These are phyloP conservation scores for Elaeis oleifera DNA, from an alignment of 202 grass and related monocot species.

Conservation along the genomic window DNA sequence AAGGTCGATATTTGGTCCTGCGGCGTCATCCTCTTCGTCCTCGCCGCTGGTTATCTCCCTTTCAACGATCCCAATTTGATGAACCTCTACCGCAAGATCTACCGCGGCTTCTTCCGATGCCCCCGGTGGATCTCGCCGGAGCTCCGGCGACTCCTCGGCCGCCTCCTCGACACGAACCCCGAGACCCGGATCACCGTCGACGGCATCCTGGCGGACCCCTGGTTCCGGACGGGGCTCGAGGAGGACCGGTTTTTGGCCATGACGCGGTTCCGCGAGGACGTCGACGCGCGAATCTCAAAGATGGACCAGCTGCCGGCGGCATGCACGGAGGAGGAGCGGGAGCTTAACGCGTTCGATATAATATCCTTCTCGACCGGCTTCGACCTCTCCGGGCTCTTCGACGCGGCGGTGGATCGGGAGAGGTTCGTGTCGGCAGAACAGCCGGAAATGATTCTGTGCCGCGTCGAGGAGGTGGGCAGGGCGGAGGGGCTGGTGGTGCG, in stretches of 20 bases:
- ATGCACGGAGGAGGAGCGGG: neutral
- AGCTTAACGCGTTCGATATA: constrained; percentile 4
- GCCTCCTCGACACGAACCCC: neutral
- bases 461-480: neutral
- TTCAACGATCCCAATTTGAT: constrained; percentile 10
- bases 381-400: neutral
- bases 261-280: too few relatives aligned
- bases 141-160: neutral
- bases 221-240: constrained; percentile 1
- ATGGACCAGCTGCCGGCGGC: too few relatives aligned
- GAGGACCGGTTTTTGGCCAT: neutral
- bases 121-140: neutral
- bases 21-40: constrained; percentile 9
- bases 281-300: too few relatives aligned
- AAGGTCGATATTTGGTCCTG: constrained; percentile 13
- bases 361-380: neutral
- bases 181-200: neutral
- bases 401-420: neutral
- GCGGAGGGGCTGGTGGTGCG: neutral
- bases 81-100: constrained; percentile 6
- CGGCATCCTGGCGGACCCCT: neutral
- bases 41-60: constrained; percentile 1
- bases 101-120: neutral
- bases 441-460: neutral
- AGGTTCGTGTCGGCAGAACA: neutral